These are phyloP conservation scores for Psilocybe cubensis DNA, from an alignment of 768 basidiomycete genomes.

Conservation along the genomic window DNA sequence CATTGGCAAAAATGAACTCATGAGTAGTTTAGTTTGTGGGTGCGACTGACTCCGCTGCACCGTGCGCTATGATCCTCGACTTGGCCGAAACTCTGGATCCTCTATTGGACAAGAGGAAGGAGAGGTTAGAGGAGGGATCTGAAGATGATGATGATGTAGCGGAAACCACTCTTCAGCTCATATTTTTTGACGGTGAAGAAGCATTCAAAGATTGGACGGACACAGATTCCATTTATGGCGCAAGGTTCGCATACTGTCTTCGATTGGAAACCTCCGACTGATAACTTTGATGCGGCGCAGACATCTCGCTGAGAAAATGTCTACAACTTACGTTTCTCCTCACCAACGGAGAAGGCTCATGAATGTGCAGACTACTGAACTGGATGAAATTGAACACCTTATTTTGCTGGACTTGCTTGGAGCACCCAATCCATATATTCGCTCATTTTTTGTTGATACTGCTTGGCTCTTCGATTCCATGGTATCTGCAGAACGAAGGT, in stretches of 20 bases:
- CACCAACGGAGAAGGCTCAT: conserved; percentile 61
- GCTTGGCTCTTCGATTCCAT: conserved; percentile 92
- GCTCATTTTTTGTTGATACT: conserved; percentile 84
- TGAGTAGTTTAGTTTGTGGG: conserved; percentile 78
- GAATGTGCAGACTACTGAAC: conserved; percentile 57
- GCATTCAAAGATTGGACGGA: conserved; percentile 91
- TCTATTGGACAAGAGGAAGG: conserved; percentile 63
- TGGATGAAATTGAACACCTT: conserved; percentile 86
- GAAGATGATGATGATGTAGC: conserved; percentile 78
- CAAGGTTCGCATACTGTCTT: conserved; percentile 57
- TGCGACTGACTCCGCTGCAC: conserved; percentile 95
- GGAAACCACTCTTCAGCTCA: conserved; percentile 86
- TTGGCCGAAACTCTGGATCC: conserved; percentile 83
- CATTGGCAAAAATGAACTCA: background rate
- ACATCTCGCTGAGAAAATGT: conserved; percentile 90
- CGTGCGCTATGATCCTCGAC: conserved; percentile 94
- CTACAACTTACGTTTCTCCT: conserved; percentile 63
- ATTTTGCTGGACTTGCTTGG: conserved; percentile 94
- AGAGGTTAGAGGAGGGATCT: conserved; percentile 54
- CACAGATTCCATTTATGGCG: conserved; percentile 93
- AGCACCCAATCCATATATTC: conserved; percentile 70
- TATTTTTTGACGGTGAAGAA: conserved; percentile 99
- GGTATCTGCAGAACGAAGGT: conserved; percentile 66
- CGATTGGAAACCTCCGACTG: too few relatives aligned
- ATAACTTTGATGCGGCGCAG: conserved; percentile 40